Base-by-base conservation (phyloP, 768 basidiomycete species). In the Terana coerulea region DNA sequence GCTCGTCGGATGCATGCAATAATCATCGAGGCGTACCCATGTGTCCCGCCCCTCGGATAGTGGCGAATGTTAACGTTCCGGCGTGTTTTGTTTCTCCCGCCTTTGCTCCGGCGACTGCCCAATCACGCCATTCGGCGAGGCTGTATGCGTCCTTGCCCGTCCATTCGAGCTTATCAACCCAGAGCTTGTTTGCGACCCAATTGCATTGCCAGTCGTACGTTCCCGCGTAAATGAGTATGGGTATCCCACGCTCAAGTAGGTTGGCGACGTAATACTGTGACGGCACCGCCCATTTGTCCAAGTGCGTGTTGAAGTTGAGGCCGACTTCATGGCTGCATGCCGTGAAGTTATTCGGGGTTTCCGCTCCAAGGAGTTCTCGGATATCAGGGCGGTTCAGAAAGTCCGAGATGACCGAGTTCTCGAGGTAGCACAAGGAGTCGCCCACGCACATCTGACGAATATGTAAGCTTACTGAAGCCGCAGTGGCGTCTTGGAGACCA, bases 171-270 rank as follows among this genome's bases (percentile, higher is more conserved):
- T 76, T 71, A 44, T 88, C 78, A 6, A 84, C 79, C 90, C 90
- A 91, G 35, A 80, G 72, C 60, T 80, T 80, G 67, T 91, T 92
- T 14, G 84, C 83, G 25, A 88, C 68, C 80, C 81, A 87, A 62
- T 89, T 88, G 62, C 87, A 90, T 54, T 84, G 84, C 84, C 85
- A 88, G 60, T 88, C 85, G 56, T 83, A 84, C 37, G 80, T 84
- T 17, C 86, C 86, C 0, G 83, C 83, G 56, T 89, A 89, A 41
- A 86, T 82, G 35, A 92, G 74, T 30, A 89, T 70, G 5, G 83
- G 79, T 17, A 94, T 68, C 0, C 84, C 85, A n/a, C 88, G 78
- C 52, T 92, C 88, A 8, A 92, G 77, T 33, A 92, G 77, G 0
- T 75, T 77, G 0, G 81, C 72, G 53, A 88, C 80, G 61, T 88